Evolutionary conservation across 2,329 filamentous ascomycete species (phyloP).

Genomic region (Pseudocercospora crystallina): DNA sequence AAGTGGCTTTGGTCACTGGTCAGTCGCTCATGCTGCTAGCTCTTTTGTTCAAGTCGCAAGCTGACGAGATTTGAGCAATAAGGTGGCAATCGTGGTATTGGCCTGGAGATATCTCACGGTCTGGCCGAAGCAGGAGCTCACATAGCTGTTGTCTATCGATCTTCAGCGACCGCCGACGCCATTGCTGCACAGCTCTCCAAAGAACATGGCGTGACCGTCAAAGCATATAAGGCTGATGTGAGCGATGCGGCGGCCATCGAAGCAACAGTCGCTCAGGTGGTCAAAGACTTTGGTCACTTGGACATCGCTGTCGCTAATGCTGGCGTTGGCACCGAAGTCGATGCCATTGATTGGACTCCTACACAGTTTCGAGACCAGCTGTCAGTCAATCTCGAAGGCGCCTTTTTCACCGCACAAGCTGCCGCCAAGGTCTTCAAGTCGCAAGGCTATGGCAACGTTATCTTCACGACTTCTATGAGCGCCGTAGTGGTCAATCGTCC

Average conservation of each 20-base stretch:
- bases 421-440: too few species aligned
- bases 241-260: slow-evolving; percentile 64
- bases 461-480: too few species aligned
- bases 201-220: slow-evolving; percentile 24
- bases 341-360: slow-evolving; percentile 54
- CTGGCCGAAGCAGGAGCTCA: slow-evolving; percentile 83
- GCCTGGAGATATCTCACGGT: slow-evolving; percentile 85
- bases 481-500: too few species aligned
- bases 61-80: too few species aligned
- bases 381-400: slow-evolving; percentile 47
- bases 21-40: too few species aligned
- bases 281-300: slow-evolving; percentile 70
- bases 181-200: slow-evolving; percentile 20
- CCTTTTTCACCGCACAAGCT: too few species aligned
- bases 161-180: slow-evolving; percentile 59
- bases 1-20: too few species aligned
- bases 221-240: slow-evolving; percentile 70
- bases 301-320: slow-evolving; percentile 89
- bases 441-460: too few species aligned
- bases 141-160: slow-evolving; percentile 85
- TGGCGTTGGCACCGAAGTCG: slow-evolving; percentile 76
- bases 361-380: slow-evolving; percentile 55
- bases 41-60: too few species aligned
- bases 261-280: slow-evolving; percentile 70
- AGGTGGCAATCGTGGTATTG: slow-evolving; percentile 81